phyloP scores from a whole-genome alignment of 2,329 filamentous ascomycete species.

The Fusarium abutilonis region DNA sequence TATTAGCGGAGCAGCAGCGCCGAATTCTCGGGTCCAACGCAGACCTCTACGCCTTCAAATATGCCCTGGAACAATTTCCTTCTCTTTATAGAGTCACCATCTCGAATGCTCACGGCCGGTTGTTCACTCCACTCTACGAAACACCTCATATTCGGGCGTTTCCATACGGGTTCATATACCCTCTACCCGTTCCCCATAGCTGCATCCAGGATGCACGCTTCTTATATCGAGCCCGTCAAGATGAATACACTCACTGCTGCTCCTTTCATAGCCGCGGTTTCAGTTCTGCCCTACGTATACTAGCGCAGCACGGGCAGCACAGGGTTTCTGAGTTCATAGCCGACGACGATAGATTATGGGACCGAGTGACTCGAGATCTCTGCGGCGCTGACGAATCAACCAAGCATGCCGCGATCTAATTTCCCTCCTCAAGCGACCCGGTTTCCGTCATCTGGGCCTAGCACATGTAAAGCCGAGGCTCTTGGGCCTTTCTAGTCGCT shows the following conservation, averaged over 20 bases:
- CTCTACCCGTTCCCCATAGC: slow-evolving; percentile 40
- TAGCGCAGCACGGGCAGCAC: slow-evolving; percentile 38
- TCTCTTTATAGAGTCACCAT: slow-evolving; percentile 51
- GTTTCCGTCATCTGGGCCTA: neutral
- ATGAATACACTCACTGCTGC: slow-evolving; percentile 15
- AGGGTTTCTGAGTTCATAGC: slow-evolving; percentile 33
- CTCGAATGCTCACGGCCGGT: slow-evolving; percentile 51
- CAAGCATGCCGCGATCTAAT: neutral
- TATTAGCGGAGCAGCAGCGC: slow-evolving; percentile 49
- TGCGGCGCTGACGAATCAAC: too few species aligned
- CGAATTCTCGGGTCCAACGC: slow-evolving; percentile 41
- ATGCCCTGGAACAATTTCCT: slow-evolving; percentile 50
- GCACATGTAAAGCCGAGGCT: neutral
- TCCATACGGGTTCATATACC: slow-evolving; percentile 53
- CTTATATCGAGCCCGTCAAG: slow-evolving; percentile 9
- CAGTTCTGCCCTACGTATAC: slow-evolving; percentile 39
- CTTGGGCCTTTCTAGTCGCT: neutral
- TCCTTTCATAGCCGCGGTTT: slow-evolving; percentile 44
- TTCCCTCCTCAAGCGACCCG: neutral
- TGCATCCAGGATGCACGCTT: fast-evolving
- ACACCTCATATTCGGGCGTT: slow-evolving; percentile 56
- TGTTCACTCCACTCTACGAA: slow-evolving; percentile 51
- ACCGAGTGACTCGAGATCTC: neutral
- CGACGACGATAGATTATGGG: neutral
- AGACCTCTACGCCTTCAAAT: slow-evolving; percentile 48